Percentiles rank a stretch among this genome's conserved stretches.
Evolutionary conservation across 2,329 filamentous ascomycete genomes (phyloP).

Genomic region (Cladosporium cucumerinum): DNA sequence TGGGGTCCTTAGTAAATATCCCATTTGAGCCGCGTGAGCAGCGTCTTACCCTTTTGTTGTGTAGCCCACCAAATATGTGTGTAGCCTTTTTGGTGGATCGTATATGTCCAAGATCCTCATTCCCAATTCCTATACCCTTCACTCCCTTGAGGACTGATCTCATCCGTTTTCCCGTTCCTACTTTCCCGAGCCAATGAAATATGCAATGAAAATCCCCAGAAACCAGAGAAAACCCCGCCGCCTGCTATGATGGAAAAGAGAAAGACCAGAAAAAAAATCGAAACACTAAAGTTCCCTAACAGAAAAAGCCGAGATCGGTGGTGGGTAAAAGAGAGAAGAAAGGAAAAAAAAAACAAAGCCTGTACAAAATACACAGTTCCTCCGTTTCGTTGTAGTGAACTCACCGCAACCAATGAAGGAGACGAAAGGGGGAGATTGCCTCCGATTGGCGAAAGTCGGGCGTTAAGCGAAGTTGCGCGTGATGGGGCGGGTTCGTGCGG

Average conservation of each 20-base stretch:
- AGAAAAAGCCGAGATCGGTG: not conserved
- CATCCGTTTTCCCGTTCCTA: not conserved
- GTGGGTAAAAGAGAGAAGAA: no score
- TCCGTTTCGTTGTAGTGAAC: not conserved
- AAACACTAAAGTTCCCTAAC: not conserved
- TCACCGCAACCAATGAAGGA: not conserved
- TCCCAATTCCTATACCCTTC: not conserved
- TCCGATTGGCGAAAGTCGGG: not conserved
- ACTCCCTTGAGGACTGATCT: not conserved
- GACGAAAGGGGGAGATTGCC: not conserved
- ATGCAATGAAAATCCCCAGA: not conserved
- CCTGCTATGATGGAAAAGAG: constrained; percentile 10
- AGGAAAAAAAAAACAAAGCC: not conserved
- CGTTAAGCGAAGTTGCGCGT: not conserved
- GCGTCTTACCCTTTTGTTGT: not conserved
- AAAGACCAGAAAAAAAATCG: not conserved
- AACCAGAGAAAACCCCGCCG: constrained; percentile 5
- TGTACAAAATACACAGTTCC: constrained; percentile 2
- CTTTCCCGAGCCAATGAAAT: not conserved
- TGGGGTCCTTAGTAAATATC: not conserved
- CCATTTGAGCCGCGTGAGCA: constrained; percentile 5
- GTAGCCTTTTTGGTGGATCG: not conserved
- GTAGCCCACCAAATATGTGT: not conserved
- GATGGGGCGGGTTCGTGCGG: not conserved
- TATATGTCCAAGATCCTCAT: not conserved